Evolutionary conservation across 768 basidiomycete genomes (phyloP), one percentile per base, ranked within the genome.

Genomic region (Boletales sp.): DNA sequence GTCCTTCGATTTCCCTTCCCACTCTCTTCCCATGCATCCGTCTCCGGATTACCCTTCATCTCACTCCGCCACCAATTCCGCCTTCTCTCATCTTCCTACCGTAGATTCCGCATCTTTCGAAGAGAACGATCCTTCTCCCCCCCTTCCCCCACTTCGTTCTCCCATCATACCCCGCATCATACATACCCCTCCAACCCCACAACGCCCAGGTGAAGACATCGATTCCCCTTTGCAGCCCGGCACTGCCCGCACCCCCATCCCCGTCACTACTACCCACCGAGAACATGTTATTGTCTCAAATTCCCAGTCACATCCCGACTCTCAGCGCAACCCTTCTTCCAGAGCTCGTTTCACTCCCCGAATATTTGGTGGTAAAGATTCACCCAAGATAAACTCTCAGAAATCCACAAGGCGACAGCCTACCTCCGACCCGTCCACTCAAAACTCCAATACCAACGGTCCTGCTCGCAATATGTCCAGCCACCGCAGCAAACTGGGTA

Each of bases 401-500:
- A 14, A 34, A 34, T 13, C 34, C 13, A 13, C 34, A 2, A 29
- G 55, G 40, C 21, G 2, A 21, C 21, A 21, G 21, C 32, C 46
- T 27, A 27, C 45, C 14, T 38, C 51, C 10, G 51, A 55, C 39
- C 45, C 17, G 10, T 45, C 48, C 11, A 7, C 35, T 30, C 51
- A 53, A 37, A 57, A 53, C 40, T 13, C 51, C 44, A 43, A 54
- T 24, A 37, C 39, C 14, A 40, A 54, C 15, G 43, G 47, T 29
- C 52, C 45, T 31, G 42, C 39, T 11, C 67, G 67, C 50, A 67
- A 66, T 38, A 67, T 70, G 45, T 59, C 56, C 19, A 71, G 59
- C 29, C 73, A 76, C 43, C 68, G 78, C 2, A 77, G 72, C 37
- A 84, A 85, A 60, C 84, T 85, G 54, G 85, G 85, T 6, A 85